These are phyloP conservation scores for Sherardia arvensis DNA, from an alignment of 257 asterid species.

Conservation along the genomic window DNA sequence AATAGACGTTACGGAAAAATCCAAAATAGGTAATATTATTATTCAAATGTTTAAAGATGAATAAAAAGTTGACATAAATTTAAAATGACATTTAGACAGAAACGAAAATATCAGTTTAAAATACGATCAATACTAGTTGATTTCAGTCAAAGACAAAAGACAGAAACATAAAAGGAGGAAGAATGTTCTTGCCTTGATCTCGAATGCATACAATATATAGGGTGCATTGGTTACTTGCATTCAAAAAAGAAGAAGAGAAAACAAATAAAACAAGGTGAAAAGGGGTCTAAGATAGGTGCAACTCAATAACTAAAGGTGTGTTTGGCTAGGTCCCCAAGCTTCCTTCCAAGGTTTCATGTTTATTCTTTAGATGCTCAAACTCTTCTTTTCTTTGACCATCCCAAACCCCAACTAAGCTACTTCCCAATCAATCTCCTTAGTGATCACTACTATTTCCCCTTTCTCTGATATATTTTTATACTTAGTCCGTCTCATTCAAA, in stretches of 20 bases:
- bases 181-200: slow-evolving; percentile 4
- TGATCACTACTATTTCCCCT: too few species aligned
- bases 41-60: too few species aligned
- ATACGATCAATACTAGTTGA: neutral
- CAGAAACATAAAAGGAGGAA: neutral
- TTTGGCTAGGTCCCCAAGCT: slow-evolving; percentile 11
- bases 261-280: neutral
- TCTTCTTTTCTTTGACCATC: slow-evolving; percentile 25
- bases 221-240: slow-evolving; percentile 10
- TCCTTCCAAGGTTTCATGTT: slow-evolving; percentile 38
- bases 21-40: too few species aligned
- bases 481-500: too few species aligned
- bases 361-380: slow-evolving; percentile 30
- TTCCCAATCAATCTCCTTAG: too few species aligned
- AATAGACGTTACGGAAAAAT: too few species aligned
- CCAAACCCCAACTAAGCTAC: neutral
- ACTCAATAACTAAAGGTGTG: slow-evolving; percentile 7
- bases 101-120: too few species aligned
- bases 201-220: slow-evolving; percentile 5
- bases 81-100: too few species aligned
- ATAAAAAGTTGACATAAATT: too few species aligned
- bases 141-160: slow-evolving; percentile 1
- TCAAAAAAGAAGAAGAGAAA: slow-evolving; percentile 7
- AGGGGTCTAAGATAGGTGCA: slow-evolving; percentile 7
- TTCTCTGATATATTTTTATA: too few species aligned